Base-by-base conservation (phyloP, 148 eudicot species). In the Talinum fruticosum region DNA sequence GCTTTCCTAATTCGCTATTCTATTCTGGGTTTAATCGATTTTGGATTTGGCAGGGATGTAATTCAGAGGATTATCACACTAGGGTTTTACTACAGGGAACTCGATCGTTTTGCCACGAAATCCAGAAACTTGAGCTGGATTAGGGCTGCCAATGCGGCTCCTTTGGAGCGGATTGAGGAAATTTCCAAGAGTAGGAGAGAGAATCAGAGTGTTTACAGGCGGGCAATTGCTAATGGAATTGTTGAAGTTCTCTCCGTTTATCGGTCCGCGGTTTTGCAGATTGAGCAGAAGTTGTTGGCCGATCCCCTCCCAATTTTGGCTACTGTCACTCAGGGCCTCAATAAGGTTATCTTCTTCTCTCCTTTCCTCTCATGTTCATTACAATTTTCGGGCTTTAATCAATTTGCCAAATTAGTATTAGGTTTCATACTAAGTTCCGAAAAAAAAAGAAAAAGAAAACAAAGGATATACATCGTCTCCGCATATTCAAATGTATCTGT, bases 81-180 rank as follows among this genome's bases (percentile, higher is more conserved):
- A 85, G 99, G 99, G 76, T 96, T 96, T 84, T 96, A 96, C 86
- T 93, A 91, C 72, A 76, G 95, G 75, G 99, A 93, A 86, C 89
- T 96, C n/a, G 97, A 96, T 64, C 91, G 92, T 0, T 93, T 96
- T 73, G 91, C 99, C 0, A 75, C 92, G 0, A 93, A 91, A 59
- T 93, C 93, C 53, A 83, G 97, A 71, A 93, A 96, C 75, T 89
- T 96, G 80, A 93, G 98, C 83, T 96, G 99, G 98, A 93, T 91
- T 74, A 86, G 98, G 78, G 83, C 97, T 21, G 81, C 83, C 26
- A 81, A 76, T 24, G 85, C 78, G 75, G 87, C 86, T 72, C 89
- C 93, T 36, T 61, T 83, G 78, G 80, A 83, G 44, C 81, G 84
- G 76, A 79, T 89, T 24, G 79, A 85, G 34, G 90, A 93, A 77